phyloP scores from a whole-genome alignment of 2,329 filamentous ascomycete species.

The Stagonosporopsis rhizophila region DNA sequence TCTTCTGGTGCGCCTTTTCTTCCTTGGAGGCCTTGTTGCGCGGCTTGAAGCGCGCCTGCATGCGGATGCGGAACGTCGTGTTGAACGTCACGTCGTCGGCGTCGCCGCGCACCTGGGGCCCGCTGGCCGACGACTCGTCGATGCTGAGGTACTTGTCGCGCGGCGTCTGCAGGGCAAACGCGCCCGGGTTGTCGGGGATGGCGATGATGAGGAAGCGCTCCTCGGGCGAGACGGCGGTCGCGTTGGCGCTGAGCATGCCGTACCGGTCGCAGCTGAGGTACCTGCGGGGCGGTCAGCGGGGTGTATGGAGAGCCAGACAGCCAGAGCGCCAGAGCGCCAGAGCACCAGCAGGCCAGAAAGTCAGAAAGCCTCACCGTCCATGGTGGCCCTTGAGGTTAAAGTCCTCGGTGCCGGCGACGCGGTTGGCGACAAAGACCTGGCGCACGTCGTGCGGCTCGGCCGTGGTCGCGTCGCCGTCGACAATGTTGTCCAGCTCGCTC shows the following conservation, averaged over 20 bases:
- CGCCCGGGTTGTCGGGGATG: conserved; percentile 68
- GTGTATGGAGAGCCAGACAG: no score
- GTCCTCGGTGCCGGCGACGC: conserved; percentile 79
- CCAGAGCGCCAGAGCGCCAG: no score
- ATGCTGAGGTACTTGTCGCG: conserved; percentile 74
- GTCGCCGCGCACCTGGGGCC: conserved; percentile 77
- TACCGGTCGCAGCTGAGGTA: conserved; percentile 87
- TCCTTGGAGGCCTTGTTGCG: conserved; percentile 79
- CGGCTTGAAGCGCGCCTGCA: conserved; percentile 96
- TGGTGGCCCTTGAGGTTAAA: conserved; percentile 91
- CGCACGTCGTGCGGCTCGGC: conserved; percentile 95
- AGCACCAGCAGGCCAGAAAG: background rate
- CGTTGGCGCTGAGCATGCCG: conserved; percentile 76
- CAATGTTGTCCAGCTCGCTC: conserved; percentile 81
- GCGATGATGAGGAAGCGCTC: conserved; percentile 79
- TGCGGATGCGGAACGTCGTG: conserved; percentile 80
- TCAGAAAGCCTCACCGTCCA: conserved; percentile 65
- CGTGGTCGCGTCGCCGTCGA: conserved; percentile 80
- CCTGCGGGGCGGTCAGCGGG: conserved; percentile 53
- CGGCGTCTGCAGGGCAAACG: conserved; percentile 77
- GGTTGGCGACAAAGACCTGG: conserved; percentile 92
- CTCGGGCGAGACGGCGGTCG: conserved; percentile 81
- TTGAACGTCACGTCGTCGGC: conserved; percentile 70
- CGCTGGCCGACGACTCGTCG: conserved; percentile 47
- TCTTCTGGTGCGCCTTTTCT: conserved; percentile 82